Base-by-base conservation (phyloP, 805 yeast species). In the Hanseniaspora valbyensis region DNA sequence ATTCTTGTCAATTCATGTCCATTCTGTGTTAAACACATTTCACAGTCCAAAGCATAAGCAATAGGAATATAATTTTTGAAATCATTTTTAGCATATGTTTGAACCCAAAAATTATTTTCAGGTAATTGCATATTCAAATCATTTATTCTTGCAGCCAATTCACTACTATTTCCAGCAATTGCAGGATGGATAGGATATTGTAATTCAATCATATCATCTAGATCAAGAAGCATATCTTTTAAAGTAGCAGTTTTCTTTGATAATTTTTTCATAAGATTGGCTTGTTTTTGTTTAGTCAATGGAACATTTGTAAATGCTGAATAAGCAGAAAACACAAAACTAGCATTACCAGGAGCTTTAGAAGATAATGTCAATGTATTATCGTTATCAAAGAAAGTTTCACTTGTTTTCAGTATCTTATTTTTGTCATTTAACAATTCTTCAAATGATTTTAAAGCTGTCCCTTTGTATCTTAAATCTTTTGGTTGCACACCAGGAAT, bases 1-100 rank as follows among this genome's bases (percentile, higher is more conserved):
- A 85, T 77, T 49, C 96, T 71, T 0, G 97, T 78, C 37, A 90
- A 68, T 1, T 77, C 95, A 38, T 73, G 71, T 0, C 87, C 88
- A 1, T 59, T 54, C 0, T 68, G 74, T 0, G 89, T 66, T 52
- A 72, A 66, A 61, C 96, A 87, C 87, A 90, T 92, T 66, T 90
- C 98, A 69, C 98, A 92, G 66, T 90, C 98, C 18, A 92, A 56
- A 0, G 95, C 92, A 66, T 77, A 86, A 0, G 83, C 76, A 52
- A 72, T 78, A 0, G 83, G 73, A 0, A 80, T 81, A 9, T 70
- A 78, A 54, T 77, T 80, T 0, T 73, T 75, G 54, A 77, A 75
- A 3, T 68, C 72, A 1, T 57, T 59, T 12, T 46, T 42, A 4
- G 36, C 26, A 3, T 24, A 24, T 0, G 57, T 53, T n/a, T 57